Conservation (phyloP, 2,329 filamentous ascomycete species). For the Aspergillus sergii region DNA sequence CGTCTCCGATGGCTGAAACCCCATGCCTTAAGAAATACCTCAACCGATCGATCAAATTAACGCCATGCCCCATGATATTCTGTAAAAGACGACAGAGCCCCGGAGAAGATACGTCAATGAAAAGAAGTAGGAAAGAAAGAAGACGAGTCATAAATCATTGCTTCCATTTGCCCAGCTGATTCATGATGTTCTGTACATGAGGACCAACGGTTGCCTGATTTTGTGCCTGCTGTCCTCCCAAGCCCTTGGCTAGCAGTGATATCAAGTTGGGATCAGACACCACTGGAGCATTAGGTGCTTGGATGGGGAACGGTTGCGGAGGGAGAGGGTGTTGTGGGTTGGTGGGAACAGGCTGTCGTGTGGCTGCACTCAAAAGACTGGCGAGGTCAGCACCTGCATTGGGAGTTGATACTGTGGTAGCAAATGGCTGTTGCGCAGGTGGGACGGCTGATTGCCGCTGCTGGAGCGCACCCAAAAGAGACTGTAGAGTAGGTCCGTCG, state of each 20-base stretch:
- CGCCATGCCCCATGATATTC: conserved; percentile 20
- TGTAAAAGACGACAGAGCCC: conserved; percentile 9
- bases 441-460: conserved; percentile 42
- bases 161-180: conserved; percentile 51
- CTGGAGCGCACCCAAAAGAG: conserved; percentile 65
- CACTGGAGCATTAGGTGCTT: conserved; percentile 29
- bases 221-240: conserved; percentile 39
- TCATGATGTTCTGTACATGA: conserved; percentile 53
- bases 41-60: conserved; percentile 20
- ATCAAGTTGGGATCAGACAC: conserved; percentile 41
- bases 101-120: conserved; percentile 14
- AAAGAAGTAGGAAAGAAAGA: conserved; percentile 24
- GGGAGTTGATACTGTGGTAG: conserved; percentile 30
- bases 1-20: conserved; percentile 8
- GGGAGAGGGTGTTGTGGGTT: conserved; percentile 32
- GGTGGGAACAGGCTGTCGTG: conserved; percentile 38
- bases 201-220: conserved; percentile 35
- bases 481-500: conserved; percentile 71
- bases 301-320: conserved; percentile 34
- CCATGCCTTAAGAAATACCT: conserved; percentile 12
- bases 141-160: conserved; percentile 38
- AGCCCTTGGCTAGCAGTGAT: conserved; percentile 41
- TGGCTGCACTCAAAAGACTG: conserved; percentile 42
- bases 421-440: conserved; percentile 38
- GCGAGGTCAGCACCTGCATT: conserved; percentile 43